Percentiles rank a stretch among this genome's conserved stretches.
Evolutionary conservation across 1,284 basidiomycete genomes (phyloP).

Genomic region (Heterobasidion parviporum): DNA sequence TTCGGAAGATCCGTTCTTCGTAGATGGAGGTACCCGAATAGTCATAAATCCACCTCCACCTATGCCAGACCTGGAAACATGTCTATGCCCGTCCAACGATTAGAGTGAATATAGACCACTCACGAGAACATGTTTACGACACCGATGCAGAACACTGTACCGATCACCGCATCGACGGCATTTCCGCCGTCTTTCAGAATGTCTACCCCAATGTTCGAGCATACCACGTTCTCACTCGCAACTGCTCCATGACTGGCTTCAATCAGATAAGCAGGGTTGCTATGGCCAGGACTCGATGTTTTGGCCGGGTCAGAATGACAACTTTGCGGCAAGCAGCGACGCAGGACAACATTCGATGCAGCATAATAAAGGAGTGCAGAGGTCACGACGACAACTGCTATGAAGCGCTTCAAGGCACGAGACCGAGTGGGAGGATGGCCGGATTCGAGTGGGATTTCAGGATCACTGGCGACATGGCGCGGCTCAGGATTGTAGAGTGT

Average conservation of each 20-base stretch:
- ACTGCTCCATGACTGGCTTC: slow-evolving; percentile 75
- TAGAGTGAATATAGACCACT: slow-evolving; percentile 18
- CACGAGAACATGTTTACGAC: slow-evolving; percentile 87
- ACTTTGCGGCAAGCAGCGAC: not conserved
- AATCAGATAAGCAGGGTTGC: slow-evolving; percentile 58
- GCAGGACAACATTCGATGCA: not conserved
- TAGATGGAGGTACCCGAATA: slow-evolving; percentile 62
- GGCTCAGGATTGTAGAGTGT: not conserved
- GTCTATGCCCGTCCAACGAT: not conserved
- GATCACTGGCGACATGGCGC: not conserved
- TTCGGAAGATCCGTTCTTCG: slow-evolving; percentile 36
- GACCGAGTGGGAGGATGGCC: not conserved
- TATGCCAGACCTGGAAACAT: slow-evolving; percentile 58
- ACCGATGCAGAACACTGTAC: slow-evolving; percentile 76
- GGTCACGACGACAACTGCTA: too few species aligned
- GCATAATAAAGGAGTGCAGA: not conserved
- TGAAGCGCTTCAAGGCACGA: not conserved
- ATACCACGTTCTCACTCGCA: slow-evolving; percentile 77
- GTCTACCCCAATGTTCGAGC: slow-evolving; percentile 77
- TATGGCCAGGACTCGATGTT: not conserved
- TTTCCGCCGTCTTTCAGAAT: slow-evolving; percentile 80
- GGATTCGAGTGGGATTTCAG: not conserved
- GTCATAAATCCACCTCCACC: slow-evolving; percentile 93
- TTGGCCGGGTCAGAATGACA: too few species aligned
- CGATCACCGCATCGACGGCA: slow-evolving; percentile 84